Conservation (phyloP, 148 eudicot species). For the Diospyros lotus region DNA sequence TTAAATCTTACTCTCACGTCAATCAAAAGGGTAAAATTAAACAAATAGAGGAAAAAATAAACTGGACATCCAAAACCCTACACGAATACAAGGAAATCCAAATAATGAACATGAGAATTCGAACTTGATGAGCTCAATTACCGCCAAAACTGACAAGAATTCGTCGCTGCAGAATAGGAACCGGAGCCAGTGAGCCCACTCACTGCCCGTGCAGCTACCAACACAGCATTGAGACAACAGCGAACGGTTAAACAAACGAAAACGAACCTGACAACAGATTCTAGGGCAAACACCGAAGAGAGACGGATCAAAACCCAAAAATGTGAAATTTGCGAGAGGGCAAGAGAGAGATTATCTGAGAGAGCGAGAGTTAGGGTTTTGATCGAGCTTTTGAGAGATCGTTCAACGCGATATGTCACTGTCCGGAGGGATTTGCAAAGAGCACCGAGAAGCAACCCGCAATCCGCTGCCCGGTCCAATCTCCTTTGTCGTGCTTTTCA, state of each 20-base stretch:
- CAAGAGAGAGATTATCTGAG: not conserved
- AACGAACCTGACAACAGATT: slow-evolving; percentile 5
- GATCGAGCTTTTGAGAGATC: slow-evolving; percentile 2
- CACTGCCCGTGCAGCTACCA: not conserved
- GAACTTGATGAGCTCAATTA: slow-evolving; percentile 3
- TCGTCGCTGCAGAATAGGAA: not conserved
- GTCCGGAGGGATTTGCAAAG: slow-evolving; percentile 6
- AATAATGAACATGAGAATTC: not conserved
- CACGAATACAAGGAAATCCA: not conserved
- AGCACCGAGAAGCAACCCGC: not conserved
- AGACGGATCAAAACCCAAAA: not conserved
- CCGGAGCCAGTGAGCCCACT: slow-evolving; percentile 7
- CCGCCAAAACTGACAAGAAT: not conserved
- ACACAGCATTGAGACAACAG: not conserved
- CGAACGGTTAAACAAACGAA: not conserved
- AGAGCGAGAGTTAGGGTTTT: not conserved
- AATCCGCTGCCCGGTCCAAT: slow-evolving; percentile 3
- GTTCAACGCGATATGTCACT: not conserved
- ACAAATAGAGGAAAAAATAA: not conserved
- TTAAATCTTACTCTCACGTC: no score
- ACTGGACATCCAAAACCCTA: slow-evolving; percentile 7
- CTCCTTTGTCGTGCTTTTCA: not conserved
- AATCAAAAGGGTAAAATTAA: not conserved
- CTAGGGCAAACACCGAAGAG: slow-evolving; percentile 7
- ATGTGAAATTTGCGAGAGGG: not conserved